phyloP scores from a whole-genome alignment of 441 rosid genomes.

The Erodium texanum region DNA sequence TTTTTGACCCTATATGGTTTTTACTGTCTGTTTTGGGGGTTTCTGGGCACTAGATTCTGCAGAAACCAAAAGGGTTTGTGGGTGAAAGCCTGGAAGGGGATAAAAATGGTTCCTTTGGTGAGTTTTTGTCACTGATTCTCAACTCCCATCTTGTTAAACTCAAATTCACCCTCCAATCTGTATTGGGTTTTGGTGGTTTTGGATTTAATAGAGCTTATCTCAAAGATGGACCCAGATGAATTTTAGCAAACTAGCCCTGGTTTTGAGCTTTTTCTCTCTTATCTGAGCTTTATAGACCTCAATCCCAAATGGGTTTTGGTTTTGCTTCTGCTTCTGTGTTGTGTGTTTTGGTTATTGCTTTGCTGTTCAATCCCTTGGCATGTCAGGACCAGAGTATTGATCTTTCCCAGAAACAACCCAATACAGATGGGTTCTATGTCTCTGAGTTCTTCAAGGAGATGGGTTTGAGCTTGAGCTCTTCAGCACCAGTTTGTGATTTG shows the following conservation, averaged over 20 bases:
- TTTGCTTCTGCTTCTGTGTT: conserved; percentile 27
- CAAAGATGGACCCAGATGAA: conserved; percentile 6
- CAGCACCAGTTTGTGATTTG: conserved; percentile 68
- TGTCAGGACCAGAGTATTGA: conserved; percentile 27
- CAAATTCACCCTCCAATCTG: neutral
- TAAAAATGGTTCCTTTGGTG: neutral
- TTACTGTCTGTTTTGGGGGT: conserved; percentile 17
- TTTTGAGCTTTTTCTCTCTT: conserved; percentile 10
- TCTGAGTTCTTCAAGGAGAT: conserved; percentile 59
- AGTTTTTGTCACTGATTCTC: neutral
- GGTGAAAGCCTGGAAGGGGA: too few species aligned
- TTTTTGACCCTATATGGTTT: conserved; percentile 17
- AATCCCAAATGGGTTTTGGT: conserved; percentile 46
- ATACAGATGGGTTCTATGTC: conserved; percentile 72
- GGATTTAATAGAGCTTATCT: conserved; percentile 15
- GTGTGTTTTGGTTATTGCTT: conserved; percentile 44
- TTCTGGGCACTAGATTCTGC: conserved; percentile 22
- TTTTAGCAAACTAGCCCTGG: too few species aligned
- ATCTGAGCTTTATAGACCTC: conserved; percentile 10
- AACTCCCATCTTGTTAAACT: neutral
- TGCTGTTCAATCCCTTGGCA: conserved; percentile 39
- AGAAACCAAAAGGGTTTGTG: too few species aligned
- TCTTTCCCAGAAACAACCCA: conserved; percentile 36
- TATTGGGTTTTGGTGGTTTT: conserved; percentile 9
- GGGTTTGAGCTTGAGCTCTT: conserved; percentile 43